Percentiles rank a stretch among this genome's conserved stretches.
phyloP scores from a whole-genome alignment of 2,329 filamentous ascomycete genomes.

The Fonsecaea nubica region DNA sequence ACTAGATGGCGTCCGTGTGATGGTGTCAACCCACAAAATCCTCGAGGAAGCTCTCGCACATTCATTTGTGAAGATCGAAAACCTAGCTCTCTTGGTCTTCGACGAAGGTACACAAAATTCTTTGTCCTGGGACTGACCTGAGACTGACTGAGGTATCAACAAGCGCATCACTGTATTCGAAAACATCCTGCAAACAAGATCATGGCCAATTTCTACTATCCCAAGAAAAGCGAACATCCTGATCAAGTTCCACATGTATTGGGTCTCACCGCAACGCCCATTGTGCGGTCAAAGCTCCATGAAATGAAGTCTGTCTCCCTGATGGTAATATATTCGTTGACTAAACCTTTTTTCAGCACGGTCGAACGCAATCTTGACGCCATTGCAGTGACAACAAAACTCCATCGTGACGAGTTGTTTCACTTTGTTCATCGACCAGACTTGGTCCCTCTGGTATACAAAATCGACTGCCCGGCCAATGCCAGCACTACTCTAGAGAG shows the following conservation, averaged over 20 bases:
- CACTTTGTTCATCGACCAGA: not conserved
- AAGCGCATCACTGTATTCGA: slow-evolving; percentile 1
- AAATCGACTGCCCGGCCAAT: not conserved
- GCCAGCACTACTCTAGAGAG: not conserved
- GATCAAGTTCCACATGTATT: not conserved
- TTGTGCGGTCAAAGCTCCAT: not conserved
- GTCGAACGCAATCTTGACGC: not conserved
- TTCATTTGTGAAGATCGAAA: not conserved
- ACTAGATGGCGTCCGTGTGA: not conserved
- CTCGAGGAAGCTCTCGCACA: not conserved
- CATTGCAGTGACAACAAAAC: not conserved
- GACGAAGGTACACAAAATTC: not conserved
- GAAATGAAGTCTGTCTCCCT: not conserved
- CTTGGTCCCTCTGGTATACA: not conserved
- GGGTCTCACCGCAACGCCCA: not conserved
- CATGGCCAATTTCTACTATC: not conserved
- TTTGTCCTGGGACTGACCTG: not conserved
- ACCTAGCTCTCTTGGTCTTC: not conserved
- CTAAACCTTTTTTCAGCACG: not conserved
- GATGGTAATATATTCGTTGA: not conserved
- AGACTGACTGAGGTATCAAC: not conserved
- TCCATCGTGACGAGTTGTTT: not conserved
- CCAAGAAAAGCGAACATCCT: not conserved
- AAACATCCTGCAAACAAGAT: not conserved
- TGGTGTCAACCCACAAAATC: not conserved